These are phyloP conservation scores for Trichosporon sp. DNA, from an alignment of 1,284 basidiomycete species.

Conservation along the genomic window DNA sequence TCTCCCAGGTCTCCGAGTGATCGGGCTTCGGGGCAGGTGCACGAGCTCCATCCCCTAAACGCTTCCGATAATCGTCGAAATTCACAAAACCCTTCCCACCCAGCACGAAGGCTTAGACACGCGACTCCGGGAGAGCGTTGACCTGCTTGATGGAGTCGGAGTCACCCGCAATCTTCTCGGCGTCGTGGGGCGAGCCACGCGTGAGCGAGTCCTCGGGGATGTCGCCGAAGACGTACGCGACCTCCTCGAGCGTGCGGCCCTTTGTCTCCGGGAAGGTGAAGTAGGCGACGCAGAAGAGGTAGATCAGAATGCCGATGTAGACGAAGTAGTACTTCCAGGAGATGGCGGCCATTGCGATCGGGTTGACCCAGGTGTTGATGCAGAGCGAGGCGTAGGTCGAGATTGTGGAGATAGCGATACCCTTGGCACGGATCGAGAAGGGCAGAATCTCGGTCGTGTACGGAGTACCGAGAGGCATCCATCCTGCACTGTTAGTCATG, in stretches of 20 bases:
- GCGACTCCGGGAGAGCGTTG: not conserved
- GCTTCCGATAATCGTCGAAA: not conserved
- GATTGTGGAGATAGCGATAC: slow-evolving; percentile 14
- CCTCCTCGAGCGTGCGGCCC: slow-evolving; percentile 2
- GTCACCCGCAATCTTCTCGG: not conserved
- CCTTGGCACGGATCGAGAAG: slow-evolving; percentile 63
- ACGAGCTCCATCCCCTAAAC: not conserved
- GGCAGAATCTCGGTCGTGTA: slow-evolving; percentile 60
- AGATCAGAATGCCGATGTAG: slow-evolving; percentile 20
- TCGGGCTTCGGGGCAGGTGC: not conserved
- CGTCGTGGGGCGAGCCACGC: not conserved
- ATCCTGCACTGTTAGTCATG: slow-evolving; percentile 48
- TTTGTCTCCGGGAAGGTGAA: slow-evolving; percentile 44
- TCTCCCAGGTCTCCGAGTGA: not conserved
- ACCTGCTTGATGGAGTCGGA: not conserved
- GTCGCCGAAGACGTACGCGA: slow-evolving; percentile 2
- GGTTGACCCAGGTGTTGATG: slow-evolving; percentile 27
- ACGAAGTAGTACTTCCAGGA: slow-evolving; percentile 29
- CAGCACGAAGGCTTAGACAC: not conserved
- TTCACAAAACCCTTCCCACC: not conserved
- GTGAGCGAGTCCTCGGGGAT: not conserved
- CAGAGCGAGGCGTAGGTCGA: slow-evolving; percentile 10
- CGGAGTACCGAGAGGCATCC: slow-evolving; percentile 11
- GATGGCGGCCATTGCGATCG: slow-evolving; percentile 25
- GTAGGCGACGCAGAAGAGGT: slow-evolving; percentile 26